Percentiles rank a stretch among this genome's conserved stretches.
Evolutionary conservation across 345 rosid genomes (phyloP).

Genomic region (Pugionium dolabratum): DNA sequence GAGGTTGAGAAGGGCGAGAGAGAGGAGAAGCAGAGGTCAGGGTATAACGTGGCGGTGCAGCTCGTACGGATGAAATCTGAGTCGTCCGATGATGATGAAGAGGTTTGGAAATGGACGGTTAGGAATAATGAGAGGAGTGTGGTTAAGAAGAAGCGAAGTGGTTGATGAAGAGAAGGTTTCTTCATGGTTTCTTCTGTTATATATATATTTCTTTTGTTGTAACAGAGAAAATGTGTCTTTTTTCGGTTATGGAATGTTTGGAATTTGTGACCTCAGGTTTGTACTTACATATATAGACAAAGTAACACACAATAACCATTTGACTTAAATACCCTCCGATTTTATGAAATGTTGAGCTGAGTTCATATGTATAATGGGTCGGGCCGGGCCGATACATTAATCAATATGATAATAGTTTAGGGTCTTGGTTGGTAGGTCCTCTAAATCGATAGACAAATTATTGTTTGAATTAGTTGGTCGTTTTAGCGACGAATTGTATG

Average conservation of each 20-base stretch:
- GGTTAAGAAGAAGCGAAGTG: constrained; percentile 32
- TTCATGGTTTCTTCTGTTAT: constrained; percentile 30
- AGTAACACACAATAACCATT: not conserved
- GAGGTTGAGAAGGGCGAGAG: constrained; percentile 59
- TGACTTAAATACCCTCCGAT: too few species aligned
- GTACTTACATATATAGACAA: constrained; percentile 14
- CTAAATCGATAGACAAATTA: too few species aligned
- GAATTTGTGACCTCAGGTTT: constrained; percentile 21
- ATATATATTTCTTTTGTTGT: constrained; percentile 26
- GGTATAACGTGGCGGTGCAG: constrained; percentile 77
- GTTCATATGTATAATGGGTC: too few species aligned
- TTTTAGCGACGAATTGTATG: too few species aligned
- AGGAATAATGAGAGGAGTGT: constrained; percentile 30
- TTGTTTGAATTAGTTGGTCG: too few species aligned
- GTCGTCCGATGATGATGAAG: constrained; percentile 28
- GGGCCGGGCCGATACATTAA: too few species aligned
- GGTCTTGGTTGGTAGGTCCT: too few species aligned
- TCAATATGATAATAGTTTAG: too few species aligned
- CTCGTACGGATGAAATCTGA: constrained; percentile 67
- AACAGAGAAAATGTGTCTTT: constrained; percentile 14
- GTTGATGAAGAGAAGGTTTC: constrained; percentile 32
- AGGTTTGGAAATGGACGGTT: constrained; percentile 38
- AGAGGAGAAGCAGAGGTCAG: constrained; percentile 70
- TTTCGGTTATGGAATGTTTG: constrained; percentile 25
- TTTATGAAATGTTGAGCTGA: too few species aligned